Conservation (phyloP, 1,139 yeast genomes). For the Hansenula lynferdii region DNA sequence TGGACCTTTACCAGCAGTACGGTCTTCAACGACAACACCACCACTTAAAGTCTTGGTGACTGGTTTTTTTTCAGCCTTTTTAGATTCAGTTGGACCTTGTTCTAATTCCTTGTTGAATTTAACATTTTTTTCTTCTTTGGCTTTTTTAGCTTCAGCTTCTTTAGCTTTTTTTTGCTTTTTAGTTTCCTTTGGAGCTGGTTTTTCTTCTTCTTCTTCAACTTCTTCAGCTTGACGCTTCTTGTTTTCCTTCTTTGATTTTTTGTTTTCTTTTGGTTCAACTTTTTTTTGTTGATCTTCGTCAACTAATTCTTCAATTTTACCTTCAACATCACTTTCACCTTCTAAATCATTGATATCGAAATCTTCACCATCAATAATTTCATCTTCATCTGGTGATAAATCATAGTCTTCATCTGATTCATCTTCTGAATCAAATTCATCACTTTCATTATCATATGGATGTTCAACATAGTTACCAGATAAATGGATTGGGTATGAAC, state of each 20-base stretch:
- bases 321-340: conserved; percentile 51
- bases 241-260: conserved; percentile 40
- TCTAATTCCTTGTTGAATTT: conserved; percentile 88
- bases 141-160: conserved; percentile 5
- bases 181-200: conserved; percentile 25
- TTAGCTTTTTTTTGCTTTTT: conserved; percentile 24
- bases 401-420: conserved; percentile 60
- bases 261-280: conserved; percentile 32
- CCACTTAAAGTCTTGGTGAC: conserved; percentile 82
- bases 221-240: conserved; percentile 35
- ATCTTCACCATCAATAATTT: conserved; percentile 44
- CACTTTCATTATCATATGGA: conserved; percentile 73
- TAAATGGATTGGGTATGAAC: conserved; percentile 89
- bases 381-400: conserved; percentile 91
- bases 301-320: conserved; percentile 37
- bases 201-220: conserved; percentile 28
- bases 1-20: conserved; percentile 83
- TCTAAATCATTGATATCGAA: conserved; percentile 61
- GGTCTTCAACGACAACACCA: conserved; percentile 91
- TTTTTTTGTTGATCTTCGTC: conserved; percentile 38
- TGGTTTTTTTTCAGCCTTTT: conserved; percentile 33
- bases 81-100: conserved; percentile 78
- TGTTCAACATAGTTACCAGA: conserved; percentile 95
- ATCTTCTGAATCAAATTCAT: conserved; percentile 48
- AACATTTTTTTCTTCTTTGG: conserved; percentile 54